phyloP scores from a whole-genome alignment of 164 flowering plant genomes.

The Aristolochia contorta region DNA sequence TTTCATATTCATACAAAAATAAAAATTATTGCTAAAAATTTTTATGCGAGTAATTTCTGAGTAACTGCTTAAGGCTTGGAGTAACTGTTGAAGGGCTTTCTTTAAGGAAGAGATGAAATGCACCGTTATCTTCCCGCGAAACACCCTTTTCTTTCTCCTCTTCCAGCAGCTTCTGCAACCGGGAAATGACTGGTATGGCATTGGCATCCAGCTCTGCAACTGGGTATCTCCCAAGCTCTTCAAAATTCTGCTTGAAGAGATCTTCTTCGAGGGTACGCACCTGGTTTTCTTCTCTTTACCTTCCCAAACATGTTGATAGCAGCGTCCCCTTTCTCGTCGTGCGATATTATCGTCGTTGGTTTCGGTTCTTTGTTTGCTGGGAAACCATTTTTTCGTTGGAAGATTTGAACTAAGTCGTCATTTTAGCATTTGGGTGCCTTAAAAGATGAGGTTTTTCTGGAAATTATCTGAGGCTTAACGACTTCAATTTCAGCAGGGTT shows the following conservation, averaged over 20 bases:
- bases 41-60: too few relatives aligned
- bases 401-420: neutral
- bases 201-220: slow-evolving; percentile 33
- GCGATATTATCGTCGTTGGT: too few relatives aligned
- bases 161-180: neutral
- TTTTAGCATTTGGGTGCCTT: neutral
- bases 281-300: neutral
- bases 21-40: too few relatives aligned
- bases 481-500: too few relatives aligned
- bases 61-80: too few relatives aligned
- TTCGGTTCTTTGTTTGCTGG: neutral
- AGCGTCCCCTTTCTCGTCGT: neutral
- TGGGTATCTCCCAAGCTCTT: slow-evolving; percentile 16
- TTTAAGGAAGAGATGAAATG: neutral
- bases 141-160: slow-evolving; percentile 3
- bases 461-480: neutral
- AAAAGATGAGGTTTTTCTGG: neutral
- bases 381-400: neutral
- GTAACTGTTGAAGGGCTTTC: neutral
- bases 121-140: slow-evolving; percentile 44
- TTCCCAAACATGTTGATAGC: neutral
- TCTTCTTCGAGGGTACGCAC: slow-evolving; percentile 6
- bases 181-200: slow-evolving; percentile 1
- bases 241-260: slow-evolving; percentile 2
- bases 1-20: too few relatives aligned